Evolutionary conservation across 192 early-diverging fungal species (phyloP).

Genomic region (Linnemannia elongata): DNA sequence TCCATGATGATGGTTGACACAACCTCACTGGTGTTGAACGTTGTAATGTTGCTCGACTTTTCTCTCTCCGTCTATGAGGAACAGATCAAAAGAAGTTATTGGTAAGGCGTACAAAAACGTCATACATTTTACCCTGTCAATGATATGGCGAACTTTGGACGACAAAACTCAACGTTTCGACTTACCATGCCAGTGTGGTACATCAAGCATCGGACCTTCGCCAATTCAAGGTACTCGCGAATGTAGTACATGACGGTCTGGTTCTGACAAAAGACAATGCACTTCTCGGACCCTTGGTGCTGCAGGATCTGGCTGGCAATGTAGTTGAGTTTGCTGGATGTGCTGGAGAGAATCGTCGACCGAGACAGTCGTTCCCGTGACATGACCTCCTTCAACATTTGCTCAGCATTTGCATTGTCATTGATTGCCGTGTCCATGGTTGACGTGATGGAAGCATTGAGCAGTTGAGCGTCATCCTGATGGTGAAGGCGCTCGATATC

Average conservation of each 20-base stretch:
- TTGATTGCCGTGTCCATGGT: background rate
- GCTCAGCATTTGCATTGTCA: background rate
- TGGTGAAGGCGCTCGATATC: background rate
- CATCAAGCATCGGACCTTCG: conserved; percentile 64
- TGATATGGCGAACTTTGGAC: too few species aligned
- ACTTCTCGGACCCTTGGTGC: conserved; percentile 63
- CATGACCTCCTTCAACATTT: conserved; percentile 7
- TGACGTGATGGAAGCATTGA: background rate
- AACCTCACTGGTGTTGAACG: conserved; percentile 70
- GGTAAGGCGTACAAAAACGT: background rate
- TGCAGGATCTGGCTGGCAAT: conserved; percentile 57
- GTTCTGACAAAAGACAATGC: conserved; percentile 71
- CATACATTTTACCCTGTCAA: background rate
- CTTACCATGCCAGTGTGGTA: conserved; percentile 67
- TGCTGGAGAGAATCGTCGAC: conserved; percentile 53
- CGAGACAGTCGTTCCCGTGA: background rate
- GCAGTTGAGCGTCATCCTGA: background rate
- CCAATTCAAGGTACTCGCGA: conserved; percentile 62
- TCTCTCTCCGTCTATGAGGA: conserved; percentile 49
- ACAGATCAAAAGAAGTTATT: background rate
- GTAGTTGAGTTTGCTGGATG: conserved; percentile 71
- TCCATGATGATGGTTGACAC: conserved; percentile 71
- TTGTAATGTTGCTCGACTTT: conserved; percentile 65
- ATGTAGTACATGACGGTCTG: conserved; percentile 68
- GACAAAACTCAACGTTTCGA: background rate